These are phyloP conservation scores for Carpediemonas membranifera DNA, from an alignment of 78 protist genomes.

Conservation along the genomic window DNA sequence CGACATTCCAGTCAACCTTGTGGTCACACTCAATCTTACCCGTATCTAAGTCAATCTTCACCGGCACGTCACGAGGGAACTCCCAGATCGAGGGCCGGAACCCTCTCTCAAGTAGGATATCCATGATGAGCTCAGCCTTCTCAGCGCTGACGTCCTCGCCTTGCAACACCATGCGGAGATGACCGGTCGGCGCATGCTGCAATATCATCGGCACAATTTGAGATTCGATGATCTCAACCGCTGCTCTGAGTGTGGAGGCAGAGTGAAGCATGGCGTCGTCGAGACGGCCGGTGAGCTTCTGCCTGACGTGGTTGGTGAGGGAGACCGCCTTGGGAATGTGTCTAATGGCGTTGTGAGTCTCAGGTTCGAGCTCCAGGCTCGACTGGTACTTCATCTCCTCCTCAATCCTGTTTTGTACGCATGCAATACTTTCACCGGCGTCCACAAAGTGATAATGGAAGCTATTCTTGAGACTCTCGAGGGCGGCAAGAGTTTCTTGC, in stretches of 20 bases:
- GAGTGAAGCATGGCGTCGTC: conserved; percentile 39
- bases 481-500: neutral
- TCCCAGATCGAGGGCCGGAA: too few relatives aligned
- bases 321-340: conserved; percentile 43
- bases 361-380: conserved; percentile 36
- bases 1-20: too few relatives aligned
- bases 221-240: conserved; percentile 27
- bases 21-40: too few relatives aligned
- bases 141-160: conserved; percentile 10
- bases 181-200: conserved; percentile 35
- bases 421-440: conserved; percentile 32
- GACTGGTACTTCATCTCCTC: too few relatives aligned
- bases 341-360: conserved; percentile 39
- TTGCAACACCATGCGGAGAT: conserved; percentile 18
- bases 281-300: conserved; percentile 39
- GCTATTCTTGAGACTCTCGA: conserved; percentile 40
- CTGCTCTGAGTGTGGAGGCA: conserved; percentile 19
- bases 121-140: conserved; percentile 48
- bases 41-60: too few relatives aligned
- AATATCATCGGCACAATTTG: conserved; percentile 38
- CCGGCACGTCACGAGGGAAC: too few relatives aligned
- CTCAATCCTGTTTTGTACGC: too few relatives aligned
- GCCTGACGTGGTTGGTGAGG: conserved; percentile 39
- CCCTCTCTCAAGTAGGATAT: conserved; percentile 49
- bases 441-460: too few relatives aligned